These are phyloP conservation scores for Blepharisma stoltei DNA, from an alignment of 73 alveolate species.

Conservation along the genomic window DNA sequence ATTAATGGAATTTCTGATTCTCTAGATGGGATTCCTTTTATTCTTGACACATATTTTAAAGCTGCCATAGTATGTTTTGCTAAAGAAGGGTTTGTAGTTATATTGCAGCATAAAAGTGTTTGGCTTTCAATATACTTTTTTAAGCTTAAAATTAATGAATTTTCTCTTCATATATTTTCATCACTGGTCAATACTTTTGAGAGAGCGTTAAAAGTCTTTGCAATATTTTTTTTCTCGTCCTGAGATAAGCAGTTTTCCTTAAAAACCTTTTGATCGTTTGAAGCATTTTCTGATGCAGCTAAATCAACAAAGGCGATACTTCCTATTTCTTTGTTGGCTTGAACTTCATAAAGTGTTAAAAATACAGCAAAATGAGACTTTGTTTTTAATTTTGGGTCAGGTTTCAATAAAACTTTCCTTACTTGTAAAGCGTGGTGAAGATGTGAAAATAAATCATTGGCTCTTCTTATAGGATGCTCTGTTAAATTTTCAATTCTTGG, in stretches of 20 bases:
- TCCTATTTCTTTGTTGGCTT: background rate
- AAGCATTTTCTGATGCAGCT: slow-evolving; percentile 20
- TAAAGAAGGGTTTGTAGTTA: background rate
- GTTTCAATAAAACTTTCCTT: background rate
- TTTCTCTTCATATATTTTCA: slow-evolving; percentile 1
- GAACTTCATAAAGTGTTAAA: background rate
- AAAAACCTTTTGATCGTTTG: background rate
- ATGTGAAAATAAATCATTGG: background rate
- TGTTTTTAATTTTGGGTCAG: slow-evolving; percentile 17
- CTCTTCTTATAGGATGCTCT: background rate
- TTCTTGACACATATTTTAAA: background rate
- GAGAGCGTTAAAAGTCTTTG: slow-evolving; percentile 1
- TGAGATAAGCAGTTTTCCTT: background rate
- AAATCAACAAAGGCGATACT: slow-evolving; percentile 1
- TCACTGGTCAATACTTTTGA: background rate
- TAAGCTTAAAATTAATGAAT: background rate
- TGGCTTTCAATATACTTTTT: background rate
- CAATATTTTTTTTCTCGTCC: slow-evolving; percentile 20
- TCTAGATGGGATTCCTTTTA: background rate
- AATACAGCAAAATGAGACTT: background rate
- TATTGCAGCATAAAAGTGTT: background rate
- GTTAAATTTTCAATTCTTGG: background rate
- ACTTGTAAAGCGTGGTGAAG: slow-evolving; percentile 14
- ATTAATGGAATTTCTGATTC: background rate
- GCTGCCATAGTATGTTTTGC: slow-evolving; percentile 3